phyloP scores from a whole-genome alignment of 2,329 filamentous ascomycete genomes.

The Xylaria sp. region DNA sequence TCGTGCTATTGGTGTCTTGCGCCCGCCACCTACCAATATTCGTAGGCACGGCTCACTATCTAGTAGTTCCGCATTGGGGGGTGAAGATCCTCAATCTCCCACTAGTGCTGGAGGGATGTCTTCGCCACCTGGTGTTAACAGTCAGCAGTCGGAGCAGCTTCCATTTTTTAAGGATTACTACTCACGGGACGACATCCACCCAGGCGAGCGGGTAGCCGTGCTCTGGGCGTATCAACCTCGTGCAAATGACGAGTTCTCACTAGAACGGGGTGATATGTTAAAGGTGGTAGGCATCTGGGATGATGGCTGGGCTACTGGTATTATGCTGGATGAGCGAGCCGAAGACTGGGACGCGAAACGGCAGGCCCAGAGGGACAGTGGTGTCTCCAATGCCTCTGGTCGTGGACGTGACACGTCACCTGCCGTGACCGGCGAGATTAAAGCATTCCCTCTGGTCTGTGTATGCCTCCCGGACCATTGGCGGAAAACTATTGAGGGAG shows the following conservation, averaged over 20 bases:
- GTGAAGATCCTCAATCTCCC: slow-evolving; percentile 79
- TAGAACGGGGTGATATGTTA: slow-evolving; percentile 97
- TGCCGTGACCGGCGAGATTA: slow-evolving; percentile 82
- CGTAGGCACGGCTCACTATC: slow-evolving; percentile 90
- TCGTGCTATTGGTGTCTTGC: slow-evolving; percentile 62
- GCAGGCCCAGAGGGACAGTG: slow-evolving; percentile 88
- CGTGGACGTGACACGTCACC: slow-evolving; percentile 70
- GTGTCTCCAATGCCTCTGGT: slow-evolving; percentile 83
- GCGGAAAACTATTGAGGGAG: slow-evolving; percentile 95
- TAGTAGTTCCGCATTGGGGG: slow-evolving; percentile 79
- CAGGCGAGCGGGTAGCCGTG: slow-evolving; percentile 87
- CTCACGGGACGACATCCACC: slow-evolving; percentile 94
- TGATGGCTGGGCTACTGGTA: slow-evolving; percentile 96
- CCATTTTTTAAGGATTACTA: slow-evolving; percentile 99
- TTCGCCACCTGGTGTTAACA: slow-evolving; percentile 83
- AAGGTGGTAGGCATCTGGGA: slow-evolving; percentile 99
- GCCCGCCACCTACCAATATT: slow-evolving; percentile 67
- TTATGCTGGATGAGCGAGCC: slow-evolving; percentile 82
- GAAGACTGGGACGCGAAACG: slow-evolving; percentile 88
- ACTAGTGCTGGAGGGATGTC: slow-evolving; percentile 79
- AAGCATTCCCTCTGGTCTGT: slow-evolving; percentile 96
- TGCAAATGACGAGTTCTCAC: slow-evolving; percentile 89
- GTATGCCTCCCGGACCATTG: slow-evolving; percentile 96
- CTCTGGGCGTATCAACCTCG: slow-evolving; percentile 98
- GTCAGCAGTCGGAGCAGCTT: slow-evolving; percentile 94